Percentiles rank a stretch among this genome's conserved stretches.
These are phyloP conservation scores for Blastomyces parvus DNA, from an alignment of 2,329 filamentous ascomycete genomes.

Conservation along the genomic window DNA sequence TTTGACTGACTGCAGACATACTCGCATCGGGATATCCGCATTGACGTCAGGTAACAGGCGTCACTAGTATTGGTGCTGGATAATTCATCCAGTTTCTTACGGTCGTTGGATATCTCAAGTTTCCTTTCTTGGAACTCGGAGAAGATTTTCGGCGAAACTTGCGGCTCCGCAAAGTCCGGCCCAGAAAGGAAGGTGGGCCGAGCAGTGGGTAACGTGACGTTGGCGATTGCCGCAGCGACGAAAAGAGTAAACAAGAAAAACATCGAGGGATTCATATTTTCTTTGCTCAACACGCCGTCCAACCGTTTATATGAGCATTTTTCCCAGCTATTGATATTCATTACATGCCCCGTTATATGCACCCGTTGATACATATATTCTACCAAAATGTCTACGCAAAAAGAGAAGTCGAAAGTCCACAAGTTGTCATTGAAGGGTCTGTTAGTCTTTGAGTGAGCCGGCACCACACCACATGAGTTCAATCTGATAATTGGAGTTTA, in stretches of 20 bases:
- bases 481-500: conserved; percentile 21
- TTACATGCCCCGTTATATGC: neutral
- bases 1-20: conserved; percentile 39
- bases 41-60: conserved; percentile 10
- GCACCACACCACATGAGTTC: neutral
- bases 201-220: neutral
- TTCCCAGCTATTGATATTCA: neutral
- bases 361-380: neutral
- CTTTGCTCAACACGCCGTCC: neutral
- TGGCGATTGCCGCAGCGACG: conserved; percentile 29
- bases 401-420: conserved; percentile 78
- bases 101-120: neutral
- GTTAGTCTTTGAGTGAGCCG: neutral
- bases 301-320: neutral
- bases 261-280: neutral
- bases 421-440: conserved; percentile 65
- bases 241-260: neutral
- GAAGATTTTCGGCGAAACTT: neutral
- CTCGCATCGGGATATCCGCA: conserved; percentile 35
- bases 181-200: neutral
- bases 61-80: neutral
- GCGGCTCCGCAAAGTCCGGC: neutral
- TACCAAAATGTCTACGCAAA: conserved; percentile 37
- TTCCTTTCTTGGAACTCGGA: neutral
- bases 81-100: conserved; percentile 3